Base-by-base conservation (phyloP, 768 basidiomycete species). In the Russula brevipes region DNA sequence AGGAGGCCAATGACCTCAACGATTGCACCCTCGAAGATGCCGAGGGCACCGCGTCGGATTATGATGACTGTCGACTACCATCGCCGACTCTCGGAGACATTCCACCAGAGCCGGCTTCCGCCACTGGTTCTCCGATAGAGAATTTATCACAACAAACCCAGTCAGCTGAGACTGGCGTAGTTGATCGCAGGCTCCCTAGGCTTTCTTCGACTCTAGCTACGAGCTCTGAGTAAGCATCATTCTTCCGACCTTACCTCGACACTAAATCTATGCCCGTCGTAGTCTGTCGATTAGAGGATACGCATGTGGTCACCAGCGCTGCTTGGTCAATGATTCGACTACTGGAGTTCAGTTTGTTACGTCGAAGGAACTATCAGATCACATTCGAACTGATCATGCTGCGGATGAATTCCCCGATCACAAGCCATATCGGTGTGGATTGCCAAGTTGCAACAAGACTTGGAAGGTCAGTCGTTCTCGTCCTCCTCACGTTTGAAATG, bases 351-450 rank as follows among this genome's bases (percentile, higher is more conserved):
- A 83, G 68, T 92, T 84, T 73, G 73, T 80, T 10, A 92, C 88
- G 5, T 91, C 91, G 42, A 85, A 83, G 66, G 88, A 89, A 63
- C 74, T 94, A 57, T 79, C 84, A 47, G 88, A 91, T 57, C 91
- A 94, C 69, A 80, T 78, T 68, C 87, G 84, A 70, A 59, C 58
- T 5, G 72, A 65, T 30, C 82, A 84, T 52, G 63, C 69, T 4
- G 76, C 81, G 57, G 77, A 77, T 9, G 76, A 77, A 44, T 73
- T 74, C 8, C 72, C 71, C 9, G 75, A 76, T 39, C 80, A 78
- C 38, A 83, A 82, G 63, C 86, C 86, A 10, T 93, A 83, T 71
- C 77, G 88, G 57, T 93, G 91, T 73, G 89, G 84, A 24, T 70
- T 93, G 60, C 75, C 81, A 41, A 87, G 87, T 4, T 93, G 91